Conservation (phyloP, 345 rosid species). For the Raphanus sativus region DNA sequence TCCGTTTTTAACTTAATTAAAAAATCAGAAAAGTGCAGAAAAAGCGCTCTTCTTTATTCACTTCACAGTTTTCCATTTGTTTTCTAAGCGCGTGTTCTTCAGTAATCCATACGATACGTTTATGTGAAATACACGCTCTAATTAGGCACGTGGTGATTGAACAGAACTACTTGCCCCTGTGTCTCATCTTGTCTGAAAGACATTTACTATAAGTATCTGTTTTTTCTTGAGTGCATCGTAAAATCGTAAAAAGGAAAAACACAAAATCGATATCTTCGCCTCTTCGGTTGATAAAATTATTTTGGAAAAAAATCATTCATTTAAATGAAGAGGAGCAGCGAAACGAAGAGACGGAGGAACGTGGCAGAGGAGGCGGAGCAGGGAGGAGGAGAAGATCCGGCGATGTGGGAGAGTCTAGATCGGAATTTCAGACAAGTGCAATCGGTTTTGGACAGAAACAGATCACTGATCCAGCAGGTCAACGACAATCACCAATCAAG, state of each 20-base stretch:
- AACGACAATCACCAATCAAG: constrained; percentile 87
- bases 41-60: constrained; percentile 29
- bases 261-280: neutral
- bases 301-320: neutral
- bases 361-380: constrained; percentile 28
- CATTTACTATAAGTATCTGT: constrained; percentile 38
- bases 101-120: neutral
- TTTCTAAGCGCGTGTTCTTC: constrained; percentile 20
- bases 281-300: neutral
- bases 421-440: constrained; percentile 64
- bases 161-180: constrained; percentile 26
- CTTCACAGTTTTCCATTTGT: neutral
- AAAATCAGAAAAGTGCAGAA: constrained; percentile 30
- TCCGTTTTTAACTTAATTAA: neutral
- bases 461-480: constrained; percentile 73
- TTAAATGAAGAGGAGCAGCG: constrained; percentile 34
- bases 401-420: constrained; percentile 60
- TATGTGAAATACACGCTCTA: neutral
- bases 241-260: neutral
- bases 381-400: constrained; percentile 47
- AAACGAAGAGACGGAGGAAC: constrained; percentile 37
- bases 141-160: neutral
- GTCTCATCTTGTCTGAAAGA: constrained; percentile 27
- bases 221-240: neutral
- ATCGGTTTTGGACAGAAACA: constrained; percentile 82